These are phyloP conservation scores for Rhododendron williamsianum DNA, from an alignment of 148 eudicot genomes.

Conservation along the genomic window DNA sequence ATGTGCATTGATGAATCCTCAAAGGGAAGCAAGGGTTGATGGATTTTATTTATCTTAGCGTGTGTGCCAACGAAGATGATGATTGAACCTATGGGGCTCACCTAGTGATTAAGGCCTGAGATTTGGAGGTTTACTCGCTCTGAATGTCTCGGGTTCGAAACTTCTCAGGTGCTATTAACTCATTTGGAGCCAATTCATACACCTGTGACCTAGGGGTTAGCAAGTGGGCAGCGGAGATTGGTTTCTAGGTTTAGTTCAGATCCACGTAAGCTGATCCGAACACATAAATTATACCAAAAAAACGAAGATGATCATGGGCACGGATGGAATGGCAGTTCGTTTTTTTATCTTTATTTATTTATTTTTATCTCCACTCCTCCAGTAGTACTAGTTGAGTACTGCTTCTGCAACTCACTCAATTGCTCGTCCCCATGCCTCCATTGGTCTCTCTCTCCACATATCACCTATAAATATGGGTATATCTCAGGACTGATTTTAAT, in stretches of 20 bases:
- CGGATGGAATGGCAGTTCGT: not conserved
- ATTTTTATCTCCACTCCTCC: not conserved
- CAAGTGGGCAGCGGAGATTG: too few species aligned
- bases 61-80: conserved; percentile 3
- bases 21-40: not conserved
- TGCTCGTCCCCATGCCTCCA: conserved; percentile 6
- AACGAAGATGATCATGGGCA: not conserved
- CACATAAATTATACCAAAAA: too few species aligned
- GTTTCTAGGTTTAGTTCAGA: too few species aligned
- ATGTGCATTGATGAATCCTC: not conserved
- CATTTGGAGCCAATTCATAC: too few species aligned
- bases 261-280: too few species aligned
- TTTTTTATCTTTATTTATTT: not conserved
- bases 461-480: not conserved
- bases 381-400: not conserved
- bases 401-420: conserved; percentile 9
- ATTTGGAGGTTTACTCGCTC: too few species aligned
- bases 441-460: not conserved
- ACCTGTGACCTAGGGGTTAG: too few species aligned
- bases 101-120: too few species aligned
- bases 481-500: not conserved
- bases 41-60: not conserved
- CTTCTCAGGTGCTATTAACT: too few species aligned
- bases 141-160: too few species aligned
- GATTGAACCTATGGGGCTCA: not conserved